Base-by-base conservation (phyloP, 1,284 basidiomycete species). In the Puccinia triticina region DNA sequence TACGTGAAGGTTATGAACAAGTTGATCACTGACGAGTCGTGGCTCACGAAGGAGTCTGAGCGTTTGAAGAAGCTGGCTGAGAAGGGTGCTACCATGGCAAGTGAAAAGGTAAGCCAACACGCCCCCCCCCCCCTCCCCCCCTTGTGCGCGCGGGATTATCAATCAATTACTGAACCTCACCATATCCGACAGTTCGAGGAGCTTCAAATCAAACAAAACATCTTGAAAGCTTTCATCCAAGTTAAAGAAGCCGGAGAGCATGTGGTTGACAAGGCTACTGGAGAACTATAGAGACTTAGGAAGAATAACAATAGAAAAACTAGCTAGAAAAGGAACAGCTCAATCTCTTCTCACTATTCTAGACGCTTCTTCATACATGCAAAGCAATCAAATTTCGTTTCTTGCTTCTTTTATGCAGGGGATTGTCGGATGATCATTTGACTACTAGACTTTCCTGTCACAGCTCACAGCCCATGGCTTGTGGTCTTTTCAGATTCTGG, bases 191-290 rank as follows among this genome's bases (percentile, higher is more conserved):
- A 81, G 79, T 66, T 74, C n/a, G 79, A 81, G 26, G 79, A 81
- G 72, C 55, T 81, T 64, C 79, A 81, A 73, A 81, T 81, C 4
- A 81, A 81, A 53, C 79, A 74, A 81, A 81, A 81, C 34, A 81
- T 81, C 32, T 40, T 81, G 21, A 34, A 74, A 74, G 79, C 67
- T 37, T 81, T 81, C 46, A 66, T 74, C 12, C n/a, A 32, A 43
- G 29, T 29, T 26, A 73, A 69, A 50, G 61, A 61, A 26, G 61
- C 59, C 23, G 55, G 5, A 43, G 77, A 80, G 48, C 53, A 48
- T 40, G 79, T 73, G 18, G 69, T 81, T 64, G 79, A 66, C 21
- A 81, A 81, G 21, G 79, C 40, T 34, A 74, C 79, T 53, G 79
- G 71, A n/a, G 79, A 81, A 40, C 69, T 81, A 29, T 81, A 77